Evolutionary conservation across 2,329 filamentous ascomycete genomes (phyloP), one percentile per base, ranked within the genome.

Genomic region (Cadophora gregata): DNA sequence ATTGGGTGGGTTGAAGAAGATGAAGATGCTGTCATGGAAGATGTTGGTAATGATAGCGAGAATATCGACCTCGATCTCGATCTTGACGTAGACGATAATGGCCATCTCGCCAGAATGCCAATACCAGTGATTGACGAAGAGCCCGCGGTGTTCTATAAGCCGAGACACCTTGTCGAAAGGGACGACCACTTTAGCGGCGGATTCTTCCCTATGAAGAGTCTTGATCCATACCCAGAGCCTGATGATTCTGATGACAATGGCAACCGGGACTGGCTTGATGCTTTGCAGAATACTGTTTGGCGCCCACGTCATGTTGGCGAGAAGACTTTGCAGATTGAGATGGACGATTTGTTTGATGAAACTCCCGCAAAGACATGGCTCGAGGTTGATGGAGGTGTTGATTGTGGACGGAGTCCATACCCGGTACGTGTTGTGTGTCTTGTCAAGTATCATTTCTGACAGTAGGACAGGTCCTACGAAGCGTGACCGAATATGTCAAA

Each of bases 381-480:
- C 4, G 62, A 71, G 36, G 53, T 71, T 53, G 68, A 73, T 69
- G 74, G 72, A 6, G 74, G 73, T 36, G 65, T 75, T n/a, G 75
- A 76, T 71, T 74, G 73, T 67, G 74, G 72, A 36, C 59, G 69
- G 47, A 70, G 63, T 55, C 74, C 74, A n/a, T 75, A 72, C 60
- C 74, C 73, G 19, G 73, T 74, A 65, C 50, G 67, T 65, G 38
- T 27, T 21, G n/a, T 48, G 45, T 24, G 10, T 47, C 42, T 10
- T 45, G 16, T 56, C 24, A n/a, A 55, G 59, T 45, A 4, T 51
- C 9, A 14, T 27, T 21, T 55, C 47, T 64, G 24, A 62, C 5
- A 38, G 7, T 48, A 19, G n/a, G 25, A 33, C 25, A 70, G 69
- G 65, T 71, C 24, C 62, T 75, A 19, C 67, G 71, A 25, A 67